Percentiles rank a stretch among this genome's conserved stretches.
Evolutionary conservation across 805 yeast species (phyloP).

Genomic region (Ogataea kodamae): DNA sequence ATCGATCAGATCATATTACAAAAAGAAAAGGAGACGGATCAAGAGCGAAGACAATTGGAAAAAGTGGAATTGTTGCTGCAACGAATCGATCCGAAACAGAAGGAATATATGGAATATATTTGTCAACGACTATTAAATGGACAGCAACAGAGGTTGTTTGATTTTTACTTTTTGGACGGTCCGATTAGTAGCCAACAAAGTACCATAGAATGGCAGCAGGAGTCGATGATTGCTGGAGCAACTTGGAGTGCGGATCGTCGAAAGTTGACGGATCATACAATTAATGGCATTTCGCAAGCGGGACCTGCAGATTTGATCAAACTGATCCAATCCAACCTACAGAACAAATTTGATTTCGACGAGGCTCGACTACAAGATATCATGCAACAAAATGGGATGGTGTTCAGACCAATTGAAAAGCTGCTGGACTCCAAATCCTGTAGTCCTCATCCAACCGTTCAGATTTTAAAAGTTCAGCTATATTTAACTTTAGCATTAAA

Average conservation of each 20-base stretch:
- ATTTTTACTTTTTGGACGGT: conserved; percentile 14
- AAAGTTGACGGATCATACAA: background rate
- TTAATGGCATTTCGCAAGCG: background rate
- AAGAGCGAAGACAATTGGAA: conserved; percentile 6
- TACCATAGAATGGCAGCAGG: background rate
- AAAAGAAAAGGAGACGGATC: conserved; percentile 9
- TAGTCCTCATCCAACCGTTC: conserved; percentile 12
- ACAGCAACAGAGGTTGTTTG: conserved; percentile 12
- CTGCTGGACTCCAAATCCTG: conserved; percentile 11
- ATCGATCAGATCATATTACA: conserved; percentile 15
- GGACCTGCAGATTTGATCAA: conserved; percentile 2
- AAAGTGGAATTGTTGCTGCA: conserved; percentile 3
- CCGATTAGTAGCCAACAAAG: conserved; percentile 9
- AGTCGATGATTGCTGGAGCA: background rate
- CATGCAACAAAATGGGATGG: conserved; percentile 2
- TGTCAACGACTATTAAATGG: conserved; percentile 9
- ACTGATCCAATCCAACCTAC: conserved; percentile 1
- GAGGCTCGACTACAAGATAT: conserved; percentile 3
- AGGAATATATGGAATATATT: conserved; percentile 13
- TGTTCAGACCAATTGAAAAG: conserved; percentile 1
- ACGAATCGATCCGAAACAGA: conserved; percentile 10
- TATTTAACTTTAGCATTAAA: background rate
- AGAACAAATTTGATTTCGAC: conserved; percentile 2
- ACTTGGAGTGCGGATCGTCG: too few relatives aligned
- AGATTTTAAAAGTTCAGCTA: conserved; percentile 13